These are phyloP conservation scores for Cudoniella acicularis DNA, from an alignment of 495 filamentous ascomycete species.

Conservation along the genomic window DNA sequence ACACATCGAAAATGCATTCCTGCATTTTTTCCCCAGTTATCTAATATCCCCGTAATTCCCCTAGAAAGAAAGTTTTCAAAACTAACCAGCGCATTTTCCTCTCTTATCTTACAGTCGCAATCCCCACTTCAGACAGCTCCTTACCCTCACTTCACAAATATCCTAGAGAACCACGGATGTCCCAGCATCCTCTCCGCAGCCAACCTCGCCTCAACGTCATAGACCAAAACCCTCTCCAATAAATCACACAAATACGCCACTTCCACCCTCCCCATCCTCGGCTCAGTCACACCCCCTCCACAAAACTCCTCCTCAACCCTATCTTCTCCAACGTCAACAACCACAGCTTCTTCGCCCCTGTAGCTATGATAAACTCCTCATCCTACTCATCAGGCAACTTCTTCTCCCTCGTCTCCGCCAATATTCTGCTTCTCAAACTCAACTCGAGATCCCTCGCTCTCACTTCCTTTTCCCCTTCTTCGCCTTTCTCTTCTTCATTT, in stretches of 20 bases:
- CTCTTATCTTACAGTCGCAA: too few species aligned
- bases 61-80: too few species aligned
- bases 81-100: too few species aligned
- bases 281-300: not conserved
- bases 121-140: too few species aligned
- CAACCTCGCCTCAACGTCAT: not conserved
- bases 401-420: not conserved
- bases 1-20: too few species aligned
- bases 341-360: not conserved
- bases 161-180: not conserved
- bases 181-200: not conserved
- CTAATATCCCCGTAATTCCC: too few species aligned
- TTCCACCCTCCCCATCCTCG: not conserved
- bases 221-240: not conserved
- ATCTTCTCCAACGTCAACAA: not conserved
- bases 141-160: not conserved
- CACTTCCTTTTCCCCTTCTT: not conserved
- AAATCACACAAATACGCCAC: not conserved
- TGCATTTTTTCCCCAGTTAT: too few species aligned
- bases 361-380: not conserved
- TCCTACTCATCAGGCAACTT: not conserved
- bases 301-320: not conserved
- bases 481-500: not conserved
- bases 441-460: not conserved
- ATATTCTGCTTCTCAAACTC: not conserved